phyloP scores from a whole-genome alignment of 192 early-diverging fungal genomes.

The Geranomyces michiganensis region DNA sequence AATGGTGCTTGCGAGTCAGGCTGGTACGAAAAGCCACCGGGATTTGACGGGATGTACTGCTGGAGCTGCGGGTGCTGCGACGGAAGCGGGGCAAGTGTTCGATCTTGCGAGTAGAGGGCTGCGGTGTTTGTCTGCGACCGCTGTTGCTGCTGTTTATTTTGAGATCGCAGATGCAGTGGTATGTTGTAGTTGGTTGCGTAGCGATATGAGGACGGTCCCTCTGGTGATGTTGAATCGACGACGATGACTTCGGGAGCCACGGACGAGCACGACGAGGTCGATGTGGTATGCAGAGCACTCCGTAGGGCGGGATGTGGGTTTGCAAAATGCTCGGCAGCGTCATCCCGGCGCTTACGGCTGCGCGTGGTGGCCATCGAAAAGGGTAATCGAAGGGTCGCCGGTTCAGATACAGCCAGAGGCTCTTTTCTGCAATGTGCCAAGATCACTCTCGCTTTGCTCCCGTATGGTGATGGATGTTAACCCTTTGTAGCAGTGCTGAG shows the following conservation, averaged over 20 bases:
- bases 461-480: no score
- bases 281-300: neutral
- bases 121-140: neutral
- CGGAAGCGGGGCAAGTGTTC: neutral
- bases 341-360: constrained; percentile 12
- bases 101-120: neutral
- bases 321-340: neutral
- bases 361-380: constrained; percentile 10
- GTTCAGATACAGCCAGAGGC: no score
- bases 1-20: no score
- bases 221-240: constrained; percentile 17
- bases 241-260: constrained; percentile 17
- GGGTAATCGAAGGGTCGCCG: neutral
- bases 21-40: neutral
- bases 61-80: neutral
- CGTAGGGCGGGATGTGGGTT: constrained; percentile 9
- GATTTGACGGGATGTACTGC: constrained; percentile 6
- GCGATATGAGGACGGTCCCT: neutral
- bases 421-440: no score
- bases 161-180: neutral
- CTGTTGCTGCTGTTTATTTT: neutral
- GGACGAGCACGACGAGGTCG: neutral
- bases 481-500: no score
- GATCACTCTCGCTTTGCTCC: no score
- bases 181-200: neutral